Percentiles rank a stretch among this genome's conserved stretches.
Conservation (phyloP, 306 rosid genomes). For the Vicia faba region DNA sequence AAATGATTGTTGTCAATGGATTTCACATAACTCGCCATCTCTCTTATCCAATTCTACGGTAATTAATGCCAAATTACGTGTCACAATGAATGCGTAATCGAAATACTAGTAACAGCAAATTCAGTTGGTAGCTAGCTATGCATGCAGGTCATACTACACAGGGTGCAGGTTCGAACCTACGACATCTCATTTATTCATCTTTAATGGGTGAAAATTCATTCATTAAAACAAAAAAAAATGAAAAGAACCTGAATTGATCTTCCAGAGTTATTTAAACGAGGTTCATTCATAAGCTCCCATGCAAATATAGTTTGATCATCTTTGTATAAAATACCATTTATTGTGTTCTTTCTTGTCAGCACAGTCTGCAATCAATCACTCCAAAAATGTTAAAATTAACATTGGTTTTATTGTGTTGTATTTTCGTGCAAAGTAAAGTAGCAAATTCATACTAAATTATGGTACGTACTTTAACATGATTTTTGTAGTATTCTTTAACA, state of each 20-base stretch:
- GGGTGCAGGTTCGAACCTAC: too few relatives aligned
- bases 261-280: constrained; percentile 41
- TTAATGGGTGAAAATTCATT: too few relatives aligned
- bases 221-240: too few relatives aligned
- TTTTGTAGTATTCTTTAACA: constrained; percentile 34
- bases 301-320: constrained; percentile 34
- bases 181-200: too few relatives aligned
- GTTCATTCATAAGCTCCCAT: constrained; percentile 54
- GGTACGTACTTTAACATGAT: constrained; percentile 26
- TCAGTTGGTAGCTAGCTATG: too few relatives aligned
- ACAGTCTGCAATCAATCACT: constrained; percentile 3
- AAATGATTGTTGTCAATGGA: constrained; percentile 48
- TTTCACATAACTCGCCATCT: constrained; percentile 45
- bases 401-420: not conserved
- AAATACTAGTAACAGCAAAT: too few relatives aligned
- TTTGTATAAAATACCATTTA: constrained; percentile 26
- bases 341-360: constrained; percentile 19
- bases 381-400: not conserved
- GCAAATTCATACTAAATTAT: not conserved
- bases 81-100: not conserved
- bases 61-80: not conserved
- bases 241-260: constrained; percentile 33
- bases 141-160: too few relatives aligned
- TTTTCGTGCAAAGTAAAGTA: not conserved
- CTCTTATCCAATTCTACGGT: constrained; percentile 49